Base-by-base conservation (phyloP, 2,329 filamentous ascomycete species). In the Furcasterigmium sp. region DNA sequence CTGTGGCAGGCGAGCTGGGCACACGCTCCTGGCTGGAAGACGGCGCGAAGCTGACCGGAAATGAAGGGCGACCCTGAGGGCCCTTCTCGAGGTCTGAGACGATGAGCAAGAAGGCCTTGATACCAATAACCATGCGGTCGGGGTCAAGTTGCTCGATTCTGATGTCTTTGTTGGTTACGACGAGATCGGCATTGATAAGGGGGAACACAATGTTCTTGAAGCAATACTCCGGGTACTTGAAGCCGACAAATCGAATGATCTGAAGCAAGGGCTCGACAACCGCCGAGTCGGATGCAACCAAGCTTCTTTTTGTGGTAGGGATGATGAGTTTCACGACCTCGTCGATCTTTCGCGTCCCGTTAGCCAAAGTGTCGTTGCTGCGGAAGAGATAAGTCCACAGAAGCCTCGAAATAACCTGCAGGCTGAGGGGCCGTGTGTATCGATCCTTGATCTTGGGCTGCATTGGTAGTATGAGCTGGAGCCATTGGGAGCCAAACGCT, bases 101-200 rank as follows among this genome's bases (percentile, higher is more conserved):
- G 52, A 97, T 89, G 25, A 86, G 87, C 21, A 98, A 73, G 59
- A 97, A 98, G 3, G 93, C 87, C 49, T 90, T 81, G 49, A 98
- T 98, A 3, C 91, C 93, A 53, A 98, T 87, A n/a, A 97, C 91
- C 68, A 96, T 95, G 55, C 88, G 85, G 58, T 98, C 94, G 1
- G 94, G 93, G 49, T 98, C 93, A 48, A 98, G 76, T 57, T 94
- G 88, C 57, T 97, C 93, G 21, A 96, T 86, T 57, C 82, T 90
- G 34, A 93, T 68, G 36, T 95, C 87, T 55, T 84, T 76, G 50
- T 87, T 71, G 15, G 82, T 80, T 21, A 78, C 74, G 59, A 96
- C 93, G n/a, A 90, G 71, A 41, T 96, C 91, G 2, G 90, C 89
- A 58, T 95, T 95, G 58, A 98, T 86, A 29, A 98, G 69, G 3